Percentiles rank a stretch among this genome's conserved stretches.
Evolutionary conservation across 495 filamentous ascomycete genomes (phyloP).

Genomic region (Hypoxylon rickii): DNA sequence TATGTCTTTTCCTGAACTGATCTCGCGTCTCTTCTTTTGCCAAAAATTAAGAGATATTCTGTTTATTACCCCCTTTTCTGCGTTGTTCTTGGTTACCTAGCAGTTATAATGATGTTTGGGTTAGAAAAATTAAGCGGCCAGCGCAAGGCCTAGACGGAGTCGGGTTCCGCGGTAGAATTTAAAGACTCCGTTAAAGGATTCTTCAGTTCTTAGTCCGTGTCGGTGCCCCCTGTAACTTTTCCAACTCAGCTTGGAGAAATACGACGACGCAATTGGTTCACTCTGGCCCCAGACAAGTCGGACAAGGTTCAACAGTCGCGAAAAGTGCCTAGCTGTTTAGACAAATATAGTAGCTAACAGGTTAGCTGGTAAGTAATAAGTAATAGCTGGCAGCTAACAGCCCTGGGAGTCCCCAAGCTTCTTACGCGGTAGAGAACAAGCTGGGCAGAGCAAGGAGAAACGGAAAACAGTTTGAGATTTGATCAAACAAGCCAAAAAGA

Average conservation of each 20-base stretch:
- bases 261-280: conserved; percentile 18
- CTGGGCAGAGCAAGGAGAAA: no score
- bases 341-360: background rate
- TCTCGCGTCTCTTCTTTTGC: no score
- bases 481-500: no score
- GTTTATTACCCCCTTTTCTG: conserved; percentile 3
- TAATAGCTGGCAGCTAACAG: no score
- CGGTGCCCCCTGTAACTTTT: conserved; percentile 21
- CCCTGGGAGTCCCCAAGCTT: no score
- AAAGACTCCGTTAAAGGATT: conserved; percentile 36
- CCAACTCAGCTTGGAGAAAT: conserved; percentile 30
- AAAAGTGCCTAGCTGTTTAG: conserved; percentile 13
- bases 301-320: conserved; percentile 7
- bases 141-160: conserved; percentile 14
- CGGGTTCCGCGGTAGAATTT: conserved; percentile 37
- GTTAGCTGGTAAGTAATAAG: no score
- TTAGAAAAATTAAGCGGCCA: conserved; percentile 31
- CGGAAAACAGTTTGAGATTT: no score
- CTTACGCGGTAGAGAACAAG: no score
- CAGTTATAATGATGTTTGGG: conserved; percentile 14
- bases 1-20: no score
- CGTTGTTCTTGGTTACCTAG: conserved; percentile 1
- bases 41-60: background rate
- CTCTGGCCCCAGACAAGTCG: conserved; percentile 1
- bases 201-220: conserved; percentile 27